These are phyloP conservation scores for Boletellus ananas DNA, from an alignment of 768 basidiomycete species.

Conservation along the genomic window DNA sequence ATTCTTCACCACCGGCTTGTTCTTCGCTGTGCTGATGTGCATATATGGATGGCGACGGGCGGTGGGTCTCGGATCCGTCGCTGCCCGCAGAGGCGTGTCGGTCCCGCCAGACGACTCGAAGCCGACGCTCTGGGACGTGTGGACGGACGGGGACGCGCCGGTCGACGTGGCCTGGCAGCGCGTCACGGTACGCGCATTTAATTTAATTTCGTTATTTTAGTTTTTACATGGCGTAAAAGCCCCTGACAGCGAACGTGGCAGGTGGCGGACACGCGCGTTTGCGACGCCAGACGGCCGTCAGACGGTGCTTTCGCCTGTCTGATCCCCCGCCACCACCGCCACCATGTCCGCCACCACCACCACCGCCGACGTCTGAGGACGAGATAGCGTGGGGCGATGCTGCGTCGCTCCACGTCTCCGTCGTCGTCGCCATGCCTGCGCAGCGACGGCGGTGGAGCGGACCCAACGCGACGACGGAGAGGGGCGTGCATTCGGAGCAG, in stretches of 20 bases:
- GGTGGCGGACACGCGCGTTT: background rate
- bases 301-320: background rate
- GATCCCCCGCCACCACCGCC: background rate
- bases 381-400: slow-evolving; percentile 8
- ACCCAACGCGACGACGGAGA: background rate
- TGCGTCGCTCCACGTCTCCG: slow-evolving; percentile 34
- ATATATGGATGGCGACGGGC: slow-evolving; percentile 44
- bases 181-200: slow-evolving; percentile 38
- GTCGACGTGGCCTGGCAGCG: slow-evolving; percentile 33
- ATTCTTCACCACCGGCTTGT: slow-evolving; percentile 56
- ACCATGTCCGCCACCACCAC: background rate
- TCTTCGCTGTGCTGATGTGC: slow-evolving; percentile 44
- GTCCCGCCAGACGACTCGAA: slow-evolving; percentile 18
- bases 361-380: background rate
- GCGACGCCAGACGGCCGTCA: background rate
- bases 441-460: background rate
- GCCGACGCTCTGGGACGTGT: slow-evolving; percentile 47
- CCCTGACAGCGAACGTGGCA: slow-evolving; percentile 21
- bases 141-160: slow-evolving; percentile 13
- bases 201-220: too few species aligned
- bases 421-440: slow-evolving; percentile 42
- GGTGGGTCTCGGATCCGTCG: slow-evolving; percentile 3
- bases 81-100: background rate
- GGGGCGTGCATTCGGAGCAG: background rate
- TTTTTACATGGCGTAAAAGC: too few species aligned